Evolutionary conservation across 768 basidiomycete genomes (phyloP), one percentile per base, ranked within the genome.

Genomic region (Suillus spraguei): DNA sequence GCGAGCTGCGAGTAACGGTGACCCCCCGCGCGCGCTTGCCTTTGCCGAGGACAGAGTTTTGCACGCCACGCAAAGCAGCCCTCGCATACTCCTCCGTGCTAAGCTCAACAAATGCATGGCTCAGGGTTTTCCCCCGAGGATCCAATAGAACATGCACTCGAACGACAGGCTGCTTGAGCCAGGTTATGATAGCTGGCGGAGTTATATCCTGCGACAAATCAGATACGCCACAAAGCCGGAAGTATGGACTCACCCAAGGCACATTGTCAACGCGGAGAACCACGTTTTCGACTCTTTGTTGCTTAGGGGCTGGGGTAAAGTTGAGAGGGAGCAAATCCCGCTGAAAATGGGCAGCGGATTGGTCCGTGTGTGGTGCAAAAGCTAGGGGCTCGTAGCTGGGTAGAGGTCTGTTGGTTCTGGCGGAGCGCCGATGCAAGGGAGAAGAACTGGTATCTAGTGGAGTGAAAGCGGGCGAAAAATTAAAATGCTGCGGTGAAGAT

Each of bases 251-350:
- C 69, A 92, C 91, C 92, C 92, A 94, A 58, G 93, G 93, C 60
- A 94, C 91, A 69, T 95, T 94, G 72, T 94, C 93, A 67, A 95
- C 90, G 32, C 93, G 81, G 50, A 95, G 81, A 14, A 94, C 92
- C 36, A 87, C 80, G 32, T 82, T 77, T 41, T 85, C 83, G 53
- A 58, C 52, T 55, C 67, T 62, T 52, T 63, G 70, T 60, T 65
- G 70, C 33, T 67, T 33, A 20, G 60, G 35, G 13, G 50, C 22
- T 39, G 50, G 17, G 35, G 60, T 2, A 60, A 66, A 36, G 10
- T 59, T 22, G 44, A 67, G 68, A 3, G 72, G 44, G 36, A 69
- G 62, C 1, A 63, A 24, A 38, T 64, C 69, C 50, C 56, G 66
- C 46, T 60, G 11, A 36, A 63, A 80, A 28, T 65, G 63, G 14